Base-by-base conservation (phyloP, 495 filamentous ascomycete genomes). In the Aspergillus saccharolyticus region DNA sequence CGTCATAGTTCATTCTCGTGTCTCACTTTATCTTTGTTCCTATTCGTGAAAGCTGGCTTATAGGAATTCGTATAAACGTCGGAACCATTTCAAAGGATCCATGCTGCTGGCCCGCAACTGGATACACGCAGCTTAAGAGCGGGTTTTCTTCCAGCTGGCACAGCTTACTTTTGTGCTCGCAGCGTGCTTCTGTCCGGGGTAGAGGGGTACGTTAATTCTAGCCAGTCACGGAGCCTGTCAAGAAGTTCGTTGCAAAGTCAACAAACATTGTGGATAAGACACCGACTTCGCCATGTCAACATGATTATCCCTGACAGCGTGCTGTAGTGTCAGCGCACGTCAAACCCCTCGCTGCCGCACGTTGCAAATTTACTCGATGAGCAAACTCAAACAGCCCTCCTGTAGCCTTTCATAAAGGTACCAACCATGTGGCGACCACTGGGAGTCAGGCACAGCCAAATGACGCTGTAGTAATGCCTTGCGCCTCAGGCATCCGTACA, bases 361-460 rank as follows among this genome's bases (percentile, higher is more conserved):
- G 12, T 39, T 12, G 33, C 33, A 39, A n/a, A n/a, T n/a, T n/a
- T n/a, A n/a, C n/a, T n/a, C n/a, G n/a, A n/a, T n/a, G n/a, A n/a
- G n/a, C n/a, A n/a, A n/a, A n/a, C n/a, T n/a, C n/a, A n/a, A n/a
- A n/a, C n/a, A n/a, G n/a, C n/a, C n/a, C n/a, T n/a, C n/a, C n/a
- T n/a, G n/a, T n/a, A n/a, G n/a, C n/a, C n/a, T n/a, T n/a, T n/a
- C n/a, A n/a, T n/a, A 44, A 46, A 52, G 47, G 42, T 52, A 50
- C 47, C 55, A 52, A 57, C 15, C 46, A 28, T 57, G 12, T 57
- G 49, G 33, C 33, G 14, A 39, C n/a, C n/a, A n/a, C n/a, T n/a
- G n/a, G n/a, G 33, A 39, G 12, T 15, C 33, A 15, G 33, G 33
- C 10, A 39, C 33, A 39, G 33, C 33, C 5, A 5, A 39, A 39